phyloP scores from a whole-genome alignment of 1,284 basidiomycete species.

The Exobasidium cylindrosporum region DNA sequence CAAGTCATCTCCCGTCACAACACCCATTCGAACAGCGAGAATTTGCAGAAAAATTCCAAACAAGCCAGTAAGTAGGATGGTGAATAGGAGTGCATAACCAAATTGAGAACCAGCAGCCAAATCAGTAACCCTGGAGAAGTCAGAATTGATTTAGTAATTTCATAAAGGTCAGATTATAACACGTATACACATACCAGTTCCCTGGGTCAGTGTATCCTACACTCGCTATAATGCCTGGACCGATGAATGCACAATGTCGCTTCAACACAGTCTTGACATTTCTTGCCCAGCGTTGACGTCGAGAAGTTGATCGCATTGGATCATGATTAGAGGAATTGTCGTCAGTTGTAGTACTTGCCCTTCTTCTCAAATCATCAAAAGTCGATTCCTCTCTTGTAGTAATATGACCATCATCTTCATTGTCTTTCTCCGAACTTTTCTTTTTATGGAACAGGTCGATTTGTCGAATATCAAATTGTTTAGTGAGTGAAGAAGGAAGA shows the following conservation, averaged over 20 bases:
- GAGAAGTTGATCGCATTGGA: background rate
- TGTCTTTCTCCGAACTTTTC: background rate
- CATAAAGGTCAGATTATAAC: background rate
- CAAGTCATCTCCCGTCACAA: slow-evolving; percentile 58
- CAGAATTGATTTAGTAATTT: background rate
- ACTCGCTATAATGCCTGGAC: slow-evolving; percentile 43
- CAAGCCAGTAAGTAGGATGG: slow-evolving; percentile 78
- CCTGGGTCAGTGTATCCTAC: slow-evolving; percentile 49
- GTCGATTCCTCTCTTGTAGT: too few relatives aligned
- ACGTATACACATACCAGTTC: slow-evolving; percentile 31
- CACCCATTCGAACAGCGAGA: slow-evolving; percentile 60
- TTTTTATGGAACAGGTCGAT: background rate
- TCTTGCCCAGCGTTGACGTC: background rate
- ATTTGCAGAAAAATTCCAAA: slow-evolving; percentile 77
- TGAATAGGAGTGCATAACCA: slow-evolving; percentile 80
- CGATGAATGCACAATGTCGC: slow-evolving; percentile 26
- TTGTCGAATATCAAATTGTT: background rate
- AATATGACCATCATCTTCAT: background rate
- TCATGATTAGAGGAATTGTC: background rate
- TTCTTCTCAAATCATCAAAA: background rate
- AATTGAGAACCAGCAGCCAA: slow-evolving; percentile 51
- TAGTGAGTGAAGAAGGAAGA: background rate
- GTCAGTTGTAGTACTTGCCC: background rate
- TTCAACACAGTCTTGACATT: background rate
- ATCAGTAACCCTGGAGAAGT: slow-evolving; percentile 47